These are phyloP conservation scores for Aspergillus sp. DNA, from an alignment of 2,329 filamentous ascomycete genomes.

Conservation along the genomic window DNA sequence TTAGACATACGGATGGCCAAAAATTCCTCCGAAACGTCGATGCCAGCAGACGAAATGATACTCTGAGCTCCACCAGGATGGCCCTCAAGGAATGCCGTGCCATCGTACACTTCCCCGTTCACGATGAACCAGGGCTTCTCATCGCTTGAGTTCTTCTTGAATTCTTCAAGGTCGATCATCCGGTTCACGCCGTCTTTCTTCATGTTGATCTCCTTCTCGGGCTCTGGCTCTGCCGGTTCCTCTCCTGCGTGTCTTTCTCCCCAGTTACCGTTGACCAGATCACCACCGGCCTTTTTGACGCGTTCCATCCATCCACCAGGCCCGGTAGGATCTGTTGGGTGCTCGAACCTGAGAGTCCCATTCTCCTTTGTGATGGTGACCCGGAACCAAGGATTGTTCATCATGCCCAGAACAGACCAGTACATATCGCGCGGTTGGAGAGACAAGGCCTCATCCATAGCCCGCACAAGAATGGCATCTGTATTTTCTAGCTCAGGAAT, in stretches of 20 bases:
- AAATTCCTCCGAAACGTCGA: constrained; percentile 85
- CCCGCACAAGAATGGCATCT: constrained; percentile 75
- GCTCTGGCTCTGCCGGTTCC: constrained; percentile 47
- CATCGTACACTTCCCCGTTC: constrained; percentile 85
- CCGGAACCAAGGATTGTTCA: constrained; percentile 95
- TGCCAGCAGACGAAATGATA: constrained; percentile 77
- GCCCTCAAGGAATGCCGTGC: constrained; percentile 73
- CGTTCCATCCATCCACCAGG: constrained; percentile 92
- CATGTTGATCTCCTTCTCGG: constrained; percentile 73
- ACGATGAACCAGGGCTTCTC: constrained; percentile 82
- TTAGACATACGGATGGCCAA: constrained; percentile 76
- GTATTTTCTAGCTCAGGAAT: constrained; percentile 63
- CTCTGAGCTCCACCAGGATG: constrained; percentile 87
- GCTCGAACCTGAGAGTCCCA: constrained; percentile 72
- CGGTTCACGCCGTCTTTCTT: constrained; percentile 66
- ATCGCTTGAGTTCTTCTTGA: constrained; percentile 67
- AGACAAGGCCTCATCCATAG: constrained; percentile 89
- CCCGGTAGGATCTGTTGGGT: constrained; percentile 79
- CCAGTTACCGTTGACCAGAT: constrained; percentile 81
- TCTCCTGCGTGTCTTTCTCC: constrained; percentile 67
- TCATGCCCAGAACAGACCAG: constrained; percentile 94
- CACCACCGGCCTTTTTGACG: constrained; percentile 78
- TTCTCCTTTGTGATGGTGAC: constrained; percentile 72
- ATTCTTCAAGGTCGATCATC: constrained; percentile 68
- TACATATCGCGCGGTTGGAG: constrained; percentile 91